phyloP scores from a whole-genome alignment of 176 grass and related monocot genomes.

The Aegilops umbellulata region DNA sequence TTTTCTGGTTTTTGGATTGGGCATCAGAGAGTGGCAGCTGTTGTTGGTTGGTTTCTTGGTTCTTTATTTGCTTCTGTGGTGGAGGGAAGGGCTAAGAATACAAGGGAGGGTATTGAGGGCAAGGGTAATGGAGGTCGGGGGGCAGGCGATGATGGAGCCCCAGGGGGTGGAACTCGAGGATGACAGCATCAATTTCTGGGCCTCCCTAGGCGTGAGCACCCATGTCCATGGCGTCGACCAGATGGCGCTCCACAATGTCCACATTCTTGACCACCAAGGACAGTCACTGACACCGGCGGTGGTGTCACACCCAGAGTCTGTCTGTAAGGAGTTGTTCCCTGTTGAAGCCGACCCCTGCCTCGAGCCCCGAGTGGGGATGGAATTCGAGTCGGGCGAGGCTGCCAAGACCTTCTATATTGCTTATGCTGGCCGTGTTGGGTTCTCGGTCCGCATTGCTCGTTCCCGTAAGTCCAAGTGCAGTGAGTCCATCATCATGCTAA shows the following conservation, averaged over 20 bases:
- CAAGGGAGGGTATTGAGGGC: constrained; percentile 7
- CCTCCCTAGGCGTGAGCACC: constrained; percentile 76
- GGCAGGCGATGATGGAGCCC: constrained; percentile 50
- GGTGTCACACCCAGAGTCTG: constrained; percentile 31
- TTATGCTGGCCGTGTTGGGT: constrained; percentile 76
- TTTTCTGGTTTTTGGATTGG: constrained; percentile 14
- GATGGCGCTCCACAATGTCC: constrained; percentile 47
- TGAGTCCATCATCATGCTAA: constrained; percentile 90
- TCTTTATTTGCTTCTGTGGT: constrained; percentile 22
- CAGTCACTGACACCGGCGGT: neutral
- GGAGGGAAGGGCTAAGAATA: neutral
- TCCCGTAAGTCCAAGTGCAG: constrained; percentile 82
- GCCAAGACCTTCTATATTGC: constrained; percentile 98
- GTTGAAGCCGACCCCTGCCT: constrained; percentile 51
- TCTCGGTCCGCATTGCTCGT: constrained; percentile 74
- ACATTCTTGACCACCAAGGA: constrained; percentile 46
- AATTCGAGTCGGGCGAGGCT: constrained; percentile 86
- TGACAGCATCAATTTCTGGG: constrained; percentile 97
- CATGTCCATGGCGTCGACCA: constrained; percentile 72
- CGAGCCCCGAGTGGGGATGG: constrained; percentile 85
- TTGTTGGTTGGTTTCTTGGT: constrained; percentile 1
- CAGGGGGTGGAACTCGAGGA: constrained; percentile 85
- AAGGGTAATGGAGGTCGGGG: constrained; percentile 37
- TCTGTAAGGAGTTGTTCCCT: constrained; percentile 28
- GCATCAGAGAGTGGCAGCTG: neutral